A percentile compares a stretch with the other conserved stretches of the same genome.
These are phyloP conservation scores for Ascomycota sp. DNA, from an alignment of 2,329 filamentous ascomycete species.

Conservation along the genomic window DNA sequence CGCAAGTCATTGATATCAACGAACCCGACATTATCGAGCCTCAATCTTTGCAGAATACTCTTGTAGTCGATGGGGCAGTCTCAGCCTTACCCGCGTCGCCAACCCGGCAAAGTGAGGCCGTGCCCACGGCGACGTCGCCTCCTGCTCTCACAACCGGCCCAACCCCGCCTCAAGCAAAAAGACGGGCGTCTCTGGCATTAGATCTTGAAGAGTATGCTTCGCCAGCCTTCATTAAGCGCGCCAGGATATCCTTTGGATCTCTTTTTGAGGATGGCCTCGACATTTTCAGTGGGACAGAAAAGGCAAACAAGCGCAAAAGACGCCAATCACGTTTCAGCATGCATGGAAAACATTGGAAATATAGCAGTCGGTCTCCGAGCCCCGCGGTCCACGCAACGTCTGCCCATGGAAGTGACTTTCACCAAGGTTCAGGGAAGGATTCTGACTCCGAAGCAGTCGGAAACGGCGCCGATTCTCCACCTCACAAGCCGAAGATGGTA, in stretches of 20 bases:
- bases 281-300: slow-evolving; percentile 39
- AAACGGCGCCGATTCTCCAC: slow-evolving; percentile 3
- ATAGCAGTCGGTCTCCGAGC: slow-evolving; percentile 49
- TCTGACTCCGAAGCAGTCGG: background rate
- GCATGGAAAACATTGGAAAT: slow-evolving; percentile 51
- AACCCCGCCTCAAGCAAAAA: slow-evolving; percentile 13
- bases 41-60: too few relatives aligned
- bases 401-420: slow-evolving; percentile 5
- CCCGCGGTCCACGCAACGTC: slow-evolving; percentile 30
- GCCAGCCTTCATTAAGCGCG: slow-evolving; percentile 59
- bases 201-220: slow-evolving; percentile 43
- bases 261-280: slow-evolving; percentile 44
- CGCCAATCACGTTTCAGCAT: slow-evolving; percentile 53
- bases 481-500: slow-evolving; percentile 10
- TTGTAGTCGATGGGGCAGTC: too few relatives aligned
- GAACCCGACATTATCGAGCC: slow-evolving; percentile 3
- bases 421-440: background rate
- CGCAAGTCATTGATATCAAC: slow-evolving; percentile 32
- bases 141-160: too few relatives aligned
- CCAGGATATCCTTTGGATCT: slow-evolving; percentile 47
- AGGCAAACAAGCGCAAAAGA: slow-evolving; percentile 14
- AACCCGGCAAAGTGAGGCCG: background rate
- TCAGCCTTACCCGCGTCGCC: too few relatives aligned
- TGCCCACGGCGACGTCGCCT: background rate
- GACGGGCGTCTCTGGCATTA: slow-evolving; percentile 13